phyloP scores from a whole-genome alignment of 1,139 yeast species.

The Blastobotrys indianensis region DNA sequence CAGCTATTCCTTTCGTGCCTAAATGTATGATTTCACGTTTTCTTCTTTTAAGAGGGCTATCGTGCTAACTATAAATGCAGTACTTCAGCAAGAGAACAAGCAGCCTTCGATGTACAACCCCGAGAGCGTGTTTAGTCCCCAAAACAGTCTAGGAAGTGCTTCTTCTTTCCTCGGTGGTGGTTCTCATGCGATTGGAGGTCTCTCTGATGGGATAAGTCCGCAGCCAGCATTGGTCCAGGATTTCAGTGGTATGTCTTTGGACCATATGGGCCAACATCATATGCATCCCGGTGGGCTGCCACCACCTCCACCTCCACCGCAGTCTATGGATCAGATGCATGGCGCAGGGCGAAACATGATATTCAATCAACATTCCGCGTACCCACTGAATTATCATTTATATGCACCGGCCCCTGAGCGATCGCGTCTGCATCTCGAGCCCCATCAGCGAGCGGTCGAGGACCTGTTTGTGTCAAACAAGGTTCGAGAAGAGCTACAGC shows the following conservation, averaged over 20 bases:
- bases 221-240: slow-evolving; percentile 10
- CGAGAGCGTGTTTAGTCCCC: slow-evolving; percentile 19
- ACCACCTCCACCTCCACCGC: slow-evolving; percentile 14
- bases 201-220: slow-evolving; percentile 1
- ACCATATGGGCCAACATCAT: slow-evolving; percentile 1
- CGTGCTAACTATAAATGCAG: not conserved
- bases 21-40: not conserved
- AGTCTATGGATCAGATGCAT: slow-evolving; percentile 6
- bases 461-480: slow-evolving; percentile 68
- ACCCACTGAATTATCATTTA: slow-evolving; percentile 76
- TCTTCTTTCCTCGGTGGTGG: not conserved
- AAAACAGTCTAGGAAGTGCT: slow-evolving; percentile 9
- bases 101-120: slow-evolving; percentile 18
- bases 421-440: slow-evolving; percentile 34
- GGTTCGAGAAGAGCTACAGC: slow-evolving; percentile 64
- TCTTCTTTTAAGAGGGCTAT: not conserved
- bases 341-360: slow-evolving; percentile 17
- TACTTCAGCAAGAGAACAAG: slow-evolving; percentile 1
- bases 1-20: slow-evolving; percentile 22
- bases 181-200: slow-evolving; percentile 2
- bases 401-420: slow-evolving; percentile 88
- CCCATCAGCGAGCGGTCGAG: slow-evolving; percentile 65
- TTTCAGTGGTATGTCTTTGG: slow-evolving; percentile 11
- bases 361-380: slow-evolving; percentile 29
- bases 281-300: slow-evolving; percentile 9